Percentiles rank a stretch among this genome's conserved stretches.
phyloP scores from a whole-genome alignment of 1,284 basidiomycete genomes.

The Rhodotorula glutinis region DNA sequence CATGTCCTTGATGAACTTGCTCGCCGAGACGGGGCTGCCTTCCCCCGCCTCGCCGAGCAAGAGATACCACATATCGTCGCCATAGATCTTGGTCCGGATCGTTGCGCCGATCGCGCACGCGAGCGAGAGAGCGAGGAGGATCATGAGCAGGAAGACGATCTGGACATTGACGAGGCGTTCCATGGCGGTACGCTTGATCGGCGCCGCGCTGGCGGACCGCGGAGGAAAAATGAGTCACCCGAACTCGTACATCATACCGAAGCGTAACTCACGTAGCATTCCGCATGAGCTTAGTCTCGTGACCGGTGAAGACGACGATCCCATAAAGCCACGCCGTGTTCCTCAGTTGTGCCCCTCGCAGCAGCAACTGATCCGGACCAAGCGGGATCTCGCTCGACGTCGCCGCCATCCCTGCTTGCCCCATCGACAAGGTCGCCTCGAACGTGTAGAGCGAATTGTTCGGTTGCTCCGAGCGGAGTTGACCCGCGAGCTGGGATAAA shows the following conservation, averaged over 20 bases:
- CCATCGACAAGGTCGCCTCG: constrained; percentile 59
- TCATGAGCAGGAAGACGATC: constrained; percentile 90
- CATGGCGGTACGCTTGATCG: constrained; percentile 93
- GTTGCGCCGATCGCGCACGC: constrained; percentile 89
- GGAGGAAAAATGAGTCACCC: background rate
- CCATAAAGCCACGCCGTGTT: constrained; percentile 98
- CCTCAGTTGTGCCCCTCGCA: constrained; percentile 90
- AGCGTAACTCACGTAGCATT: constrained; percentile 71
- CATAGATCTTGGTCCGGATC: constrained; percentile 59
- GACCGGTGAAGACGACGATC: constrained; percentile 89
- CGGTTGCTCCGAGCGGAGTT: constrained; percentile 88
- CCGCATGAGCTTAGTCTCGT: constrained; percentile 97
- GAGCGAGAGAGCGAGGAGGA: constrained; percentile 81
- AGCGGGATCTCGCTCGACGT: constrained; percentile 69
- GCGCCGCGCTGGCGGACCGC: constrained; percentile 64
- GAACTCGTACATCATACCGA: background rate
- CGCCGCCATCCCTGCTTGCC: constrained; percentile 42
- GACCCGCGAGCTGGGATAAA: constrained; percentile 71
- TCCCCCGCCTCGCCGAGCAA: constrained; percentile 42
- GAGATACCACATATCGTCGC: constrained; percentile 51
- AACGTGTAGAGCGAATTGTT: constrained; percentile 98
- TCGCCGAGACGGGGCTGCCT: constrained; percentile 54
- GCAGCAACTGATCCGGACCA: constrained; percentile 88
- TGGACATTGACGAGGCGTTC: constrained; percentile 95
- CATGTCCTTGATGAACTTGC: constrained; percentile 67